Evolutionary conservation across 1,139 yeast species (phyloP), one percentile per base, ranked within the genome.

Genomic region (Geotrichum fermentans): DNA sequence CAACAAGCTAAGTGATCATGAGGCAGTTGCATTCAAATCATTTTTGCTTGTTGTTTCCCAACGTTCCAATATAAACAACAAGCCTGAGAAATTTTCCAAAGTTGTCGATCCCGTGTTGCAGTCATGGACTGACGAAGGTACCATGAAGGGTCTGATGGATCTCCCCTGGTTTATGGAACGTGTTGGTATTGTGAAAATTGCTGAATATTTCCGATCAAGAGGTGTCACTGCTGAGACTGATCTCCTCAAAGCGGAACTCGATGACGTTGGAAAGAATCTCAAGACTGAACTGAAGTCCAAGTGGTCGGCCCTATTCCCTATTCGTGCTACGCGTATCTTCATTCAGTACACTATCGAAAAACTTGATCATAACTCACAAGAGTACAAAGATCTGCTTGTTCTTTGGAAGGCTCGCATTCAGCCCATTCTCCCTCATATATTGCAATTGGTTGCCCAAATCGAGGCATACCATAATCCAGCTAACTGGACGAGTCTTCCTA

Each of bases 81-180:
- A 77, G 54, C 84, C 82, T 51, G 88, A 80, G 54, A 72, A 89
- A 54, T 94, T 94, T 66, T 77, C 89, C 14, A 78, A 79, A 46
- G 85, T 94, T 52, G 98, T 92, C 2, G 97, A 90, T 63, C 96
- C 96, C 0, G 97, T 92, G 58, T 71, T 94, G 44, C 71, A 78
- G 32, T 94, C 96, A 0, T 94, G 99, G 99, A 82, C 92, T 1
- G 88, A 90, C 45, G 92, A 92, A 14, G 83, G 80, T 16, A 90
- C 97, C 0, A 89, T 88, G 58, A 87, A 87, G 60, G 97, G 97
- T 0, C 70, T 92, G 35, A 73, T 82, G 65, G 95, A 92, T 61
- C 73, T 94, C 46, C 96, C 88, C 56, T 90, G 97, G 97, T 94
- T 94, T 60, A 90, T 92, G 97, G 97, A 90, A 66, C 77, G 97